Conservation (phyloP, 108 stramenopile genomes). For the Nannochloropsis salina region DNA sequence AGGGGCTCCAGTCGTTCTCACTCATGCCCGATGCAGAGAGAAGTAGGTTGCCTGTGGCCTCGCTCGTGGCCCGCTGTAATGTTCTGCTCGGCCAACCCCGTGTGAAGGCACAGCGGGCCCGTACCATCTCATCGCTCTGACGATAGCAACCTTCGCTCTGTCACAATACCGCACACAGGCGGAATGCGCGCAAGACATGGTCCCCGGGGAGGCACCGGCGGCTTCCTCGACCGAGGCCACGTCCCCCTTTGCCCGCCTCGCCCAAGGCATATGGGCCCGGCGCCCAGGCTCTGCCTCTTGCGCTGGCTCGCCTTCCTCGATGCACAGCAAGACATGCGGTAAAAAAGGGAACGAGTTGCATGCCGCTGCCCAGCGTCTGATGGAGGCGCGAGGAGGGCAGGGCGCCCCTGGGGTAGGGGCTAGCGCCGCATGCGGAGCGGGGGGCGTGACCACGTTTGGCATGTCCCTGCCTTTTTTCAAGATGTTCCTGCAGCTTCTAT, state of each 20-base stretch:
- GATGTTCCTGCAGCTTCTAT: conserved; percentile 36
- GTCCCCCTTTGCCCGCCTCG: neutral
- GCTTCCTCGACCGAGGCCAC: neutral
- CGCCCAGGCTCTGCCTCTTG: neutral
- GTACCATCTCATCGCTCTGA: too few relatives aligned
- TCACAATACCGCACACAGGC: neutral
- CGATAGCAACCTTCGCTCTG: neutral
- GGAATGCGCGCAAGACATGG: conserved; percentile 23
- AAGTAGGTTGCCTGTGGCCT: too few relatives aligned
- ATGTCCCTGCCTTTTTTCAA: conserved; percentile 26
- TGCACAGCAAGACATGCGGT: neutral
- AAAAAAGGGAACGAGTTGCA: neutral
- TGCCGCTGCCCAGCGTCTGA: neutral
- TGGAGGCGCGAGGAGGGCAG: neutral
- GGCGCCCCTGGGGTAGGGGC: neutral
- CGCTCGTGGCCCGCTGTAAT: too few relatives aligned
- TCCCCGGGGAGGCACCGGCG: conserved; percentile 27
- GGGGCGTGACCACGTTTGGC: neutral
- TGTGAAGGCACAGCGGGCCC: too few relatives aligned
- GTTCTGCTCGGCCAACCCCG: too few relatives aligned
- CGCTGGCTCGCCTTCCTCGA: neutral
- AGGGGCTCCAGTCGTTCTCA: too few relatives aligned
- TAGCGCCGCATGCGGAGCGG: neutral
- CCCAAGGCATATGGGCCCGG: neutral
- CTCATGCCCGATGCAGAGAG: too few relatives aligned